Percentiles rank a stretch among this genome's conserved stretches.
These are phyloP conservation scores for Barnettozyma sucrosica DNA, from an alignment of 805 yeast genomes.

Conservation along the genomic window DNA sequence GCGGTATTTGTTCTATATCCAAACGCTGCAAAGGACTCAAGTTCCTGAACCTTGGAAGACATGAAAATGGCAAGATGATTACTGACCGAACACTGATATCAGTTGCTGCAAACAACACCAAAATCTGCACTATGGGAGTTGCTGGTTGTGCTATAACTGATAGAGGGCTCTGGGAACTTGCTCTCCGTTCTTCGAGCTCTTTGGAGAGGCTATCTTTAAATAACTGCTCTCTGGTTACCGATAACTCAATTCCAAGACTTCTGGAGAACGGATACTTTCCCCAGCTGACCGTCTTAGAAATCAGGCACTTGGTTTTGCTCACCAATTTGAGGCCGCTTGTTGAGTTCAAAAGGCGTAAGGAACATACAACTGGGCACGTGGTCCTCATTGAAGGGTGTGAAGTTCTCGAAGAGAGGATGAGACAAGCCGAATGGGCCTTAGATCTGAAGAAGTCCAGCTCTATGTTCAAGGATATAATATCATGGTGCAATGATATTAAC, in stretches of 20 bases:
- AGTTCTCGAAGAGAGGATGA: constrained; percentile 50
- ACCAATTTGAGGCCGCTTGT: constrained; percentile 59
- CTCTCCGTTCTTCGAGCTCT: constrained; percentile 40
- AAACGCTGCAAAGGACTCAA: constrained; percentile 49
- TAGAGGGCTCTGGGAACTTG: constrained; percentile 74
- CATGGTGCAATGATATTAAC: constrained; percentile 51
- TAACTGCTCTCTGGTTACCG: constrained; percentile 56
- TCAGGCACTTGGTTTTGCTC: constrained; percentile 54
- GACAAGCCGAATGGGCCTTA: constrained; percentile 52
- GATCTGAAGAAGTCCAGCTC: constrained; percentile 50
- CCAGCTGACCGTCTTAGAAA: constrained; percentile 66
- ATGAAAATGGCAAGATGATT: constrained; percentile 55
- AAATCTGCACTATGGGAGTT: constrained; percentile 65
- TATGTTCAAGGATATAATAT: constrained; percentile 56
- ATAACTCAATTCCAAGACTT: constrained; percentile 51
- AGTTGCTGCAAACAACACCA: constrained; percentile 43
- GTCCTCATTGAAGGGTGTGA: constrained; percentile 80
- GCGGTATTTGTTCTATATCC: constrained; percentile 66
- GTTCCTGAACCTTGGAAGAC: constrained; percentile 76
- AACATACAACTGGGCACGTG: constrained; percentile 23
- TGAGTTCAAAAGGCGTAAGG: constrained; percentile 47
- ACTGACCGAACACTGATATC: constrained; percentile 64
- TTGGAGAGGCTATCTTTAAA: constrained; percentile 70
- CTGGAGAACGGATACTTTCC: constrained; percentile 43
- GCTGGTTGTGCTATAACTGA: constrained; percentile 87